Base-by-base conservation (phyloP, 2,329 filamentous ascomycete genomes). In the Penicillium corylophilum region DNA sequence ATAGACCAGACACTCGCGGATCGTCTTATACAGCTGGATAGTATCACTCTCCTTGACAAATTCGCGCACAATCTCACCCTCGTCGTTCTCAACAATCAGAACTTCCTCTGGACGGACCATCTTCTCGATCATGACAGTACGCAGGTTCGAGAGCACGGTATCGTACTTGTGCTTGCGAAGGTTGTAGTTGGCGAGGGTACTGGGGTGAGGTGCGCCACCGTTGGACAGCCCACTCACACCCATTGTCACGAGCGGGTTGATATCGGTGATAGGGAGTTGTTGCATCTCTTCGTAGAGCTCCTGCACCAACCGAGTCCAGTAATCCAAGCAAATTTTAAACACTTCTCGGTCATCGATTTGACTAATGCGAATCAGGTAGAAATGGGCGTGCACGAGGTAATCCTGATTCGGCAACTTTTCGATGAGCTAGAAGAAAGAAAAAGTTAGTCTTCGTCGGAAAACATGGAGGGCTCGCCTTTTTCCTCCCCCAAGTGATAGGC, bases 211-310 rank as follows among this genome's bases (percentile, higher is more conserved):
- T 2, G 91, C 92, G 40, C 92, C 92, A 48, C 88, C 87, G 54
- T 89, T 89, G 16, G 88, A 82, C 50, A 92, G 77, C 44, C 85
- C 84, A 58, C 81, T 77, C 24, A 86, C 81, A 13, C 86, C 85
- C 78, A 95, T 88, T 65, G 84, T 88, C 65, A 95, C 82, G 16
- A 99, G 81, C 10, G 94, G 91, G 70, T 96, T 96, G 64, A 94
- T 80, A 64, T 99, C 94, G 46, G 89, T 91, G 62, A 97, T 89
- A 7, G 94, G 95, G 3, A 97, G 84, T 58, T 91, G 84, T 74
- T 99, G 94, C 92, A 97, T 96, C 78, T 99, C 94, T 71, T 99
- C 94, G 71, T 97, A 99, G 20, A 99, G 82, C 74, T 97, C 94
- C 67, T 95, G 93, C 6, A 99, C 95, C 45, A 97, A 82, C 75